Conservation (phyloP, 805 yeast species). For the Spathaspora boniae region DNA sequence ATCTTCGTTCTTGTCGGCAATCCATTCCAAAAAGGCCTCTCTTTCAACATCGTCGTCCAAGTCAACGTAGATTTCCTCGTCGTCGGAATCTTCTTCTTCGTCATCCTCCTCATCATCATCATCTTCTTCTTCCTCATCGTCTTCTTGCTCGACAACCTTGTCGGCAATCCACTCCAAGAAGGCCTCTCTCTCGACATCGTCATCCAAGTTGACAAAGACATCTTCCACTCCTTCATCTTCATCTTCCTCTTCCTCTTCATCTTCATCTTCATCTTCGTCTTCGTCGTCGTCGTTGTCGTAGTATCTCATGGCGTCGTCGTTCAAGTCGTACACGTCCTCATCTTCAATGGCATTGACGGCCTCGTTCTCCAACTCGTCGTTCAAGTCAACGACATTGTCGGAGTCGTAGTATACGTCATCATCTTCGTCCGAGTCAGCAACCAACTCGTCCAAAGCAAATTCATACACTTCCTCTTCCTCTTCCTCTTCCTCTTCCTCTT, state of each 20-base stretch:
- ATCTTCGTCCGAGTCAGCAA: constrained; percentile 19
- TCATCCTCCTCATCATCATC: constrained; percentile 6
- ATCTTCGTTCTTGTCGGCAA: constrained; percentile 11
- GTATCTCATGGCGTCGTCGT: constrained; percentile 27
- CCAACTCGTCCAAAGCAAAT: constrained; percentile 16
- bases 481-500: constrained; percentile 2
- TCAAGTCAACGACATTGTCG: constrained; percentile 23
- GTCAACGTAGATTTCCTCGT: constrained; percentile 4
- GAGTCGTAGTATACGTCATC: constrained; percentile 15
- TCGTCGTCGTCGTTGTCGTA: constrained; percentile 25
- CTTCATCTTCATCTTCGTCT: constrained; percentile 13
- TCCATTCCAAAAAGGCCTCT: not conserved
- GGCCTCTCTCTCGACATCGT: not conserved
- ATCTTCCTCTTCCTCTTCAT: constrained; percentile 7
- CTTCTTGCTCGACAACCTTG: constrained; percentile 10
- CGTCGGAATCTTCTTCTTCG: constrained; percentile 5
- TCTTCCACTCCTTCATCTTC: constrained; percentile 7
- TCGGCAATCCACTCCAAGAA: constrained; percentile 3
- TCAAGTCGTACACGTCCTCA: constrained; percentile 25
- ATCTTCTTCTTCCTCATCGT: constrained; percentile 14
- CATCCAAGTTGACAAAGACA: not conserved
- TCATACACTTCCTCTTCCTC: constrained; percentile 6
- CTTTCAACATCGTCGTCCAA: constrained; percentile 2
- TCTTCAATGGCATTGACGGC: constrained; percentile 21
- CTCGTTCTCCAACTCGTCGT: constrained; percentile 34